Conservation (phyloP, 495 filamentous ascomycete genomes). For the Xylaria venustula region DNA sequence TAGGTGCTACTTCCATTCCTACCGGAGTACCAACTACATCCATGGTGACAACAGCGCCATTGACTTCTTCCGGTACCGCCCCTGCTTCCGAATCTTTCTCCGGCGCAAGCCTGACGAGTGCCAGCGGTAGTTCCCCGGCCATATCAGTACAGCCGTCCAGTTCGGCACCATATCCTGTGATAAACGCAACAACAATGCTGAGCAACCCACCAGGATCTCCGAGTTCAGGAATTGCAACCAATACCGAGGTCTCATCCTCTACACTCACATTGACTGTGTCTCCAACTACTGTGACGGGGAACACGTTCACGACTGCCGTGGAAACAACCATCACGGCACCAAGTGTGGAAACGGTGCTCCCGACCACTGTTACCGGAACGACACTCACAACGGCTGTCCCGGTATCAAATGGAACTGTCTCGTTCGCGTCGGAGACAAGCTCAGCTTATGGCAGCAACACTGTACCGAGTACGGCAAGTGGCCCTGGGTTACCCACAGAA, state of each 20-base stretch:
- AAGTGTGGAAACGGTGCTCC: slow-evolving; percentile 5
- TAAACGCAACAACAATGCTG: slow-evolving; percentile 5
- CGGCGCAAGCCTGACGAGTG: slow-evolving; percentile 2
- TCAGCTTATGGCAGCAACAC: background rate
- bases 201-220: background rate
- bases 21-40: slow-evolving; percentile 1
- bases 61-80: background rate
- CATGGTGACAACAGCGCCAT: background rate
- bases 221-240: background rate
- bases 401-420: slow-evolving; percentile 3
- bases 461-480: background rate
- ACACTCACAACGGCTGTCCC: background rate
- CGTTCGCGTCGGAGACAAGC: background rate
- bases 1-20: background rate
- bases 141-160: slow-evolving; percentile 5
- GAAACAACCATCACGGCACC: slow-evolving; percentile 14
- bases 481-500: background rate
- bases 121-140: slow-evolving; percentile 1
- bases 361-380: slow-evolving; percentile 2
- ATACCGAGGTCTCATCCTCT: background rate
- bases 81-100: background rate
- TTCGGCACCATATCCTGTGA: slow-evolving; percentile 14
- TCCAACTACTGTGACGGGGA: background rate
- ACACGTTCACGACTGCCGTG: background rate
- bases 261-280: background rate